Conservation (phyloP, 768 basidiomycete genomes). For the Galerina marginata region DNA sequence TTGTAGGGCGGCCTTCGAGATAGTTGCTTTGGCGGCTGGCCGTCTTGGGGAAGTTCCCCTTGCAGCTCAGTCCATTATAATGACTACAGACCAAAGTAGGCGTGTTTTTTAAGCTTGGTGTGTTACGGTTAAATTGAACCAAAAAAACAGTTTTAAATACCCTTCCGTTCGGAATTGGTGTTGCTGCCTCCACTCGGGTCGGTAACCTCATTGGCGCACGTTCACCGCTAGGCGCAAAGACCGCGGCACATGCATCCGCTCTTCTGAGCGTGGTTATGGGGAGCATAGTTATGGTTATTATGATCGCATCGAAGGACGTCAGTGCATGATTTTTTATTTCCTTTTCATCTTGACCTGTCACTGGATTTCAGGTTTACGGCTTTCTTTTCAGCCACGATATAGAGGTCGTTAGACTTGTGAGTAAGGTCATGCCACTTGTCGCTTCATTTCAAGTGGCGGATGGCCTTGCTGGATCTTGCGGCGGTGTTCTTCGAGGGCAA, state of each 20-base stretch:
- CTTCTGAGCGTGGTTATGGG: slow-evolving; percentile 68
- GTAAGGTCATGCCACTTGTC: slow-evolving; percentile 74
- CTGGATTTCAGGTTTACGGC: slow-evolving; percentile 56
- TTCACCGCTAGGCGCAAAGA: slow-evolving; percentile 55
- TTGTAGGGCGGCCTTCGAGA: slow-evolving; percentile 79
- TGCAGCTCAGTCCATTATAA: slow-evolving; percentile 79
- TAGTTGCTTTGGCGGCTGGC: slow-evolving; percentile 80
- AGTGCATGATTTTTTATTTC: slow-evolving; percentile 20
- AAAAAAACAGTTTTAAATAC: slow-evolving; percentile 62
- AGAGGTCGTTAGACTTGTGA: slow-evolving; percentile 62
- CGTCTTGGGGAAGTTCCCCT: slow-evolving; percentile 68
- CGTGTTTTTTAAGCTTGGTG: slow-evolving; percentile 2
- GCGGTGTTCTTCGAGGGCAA: slow-evolving; percentile 80
- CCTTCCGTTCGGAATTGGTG: slow-evolving; percentile 77
- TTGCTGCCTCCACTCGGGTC: slow-evolving; percentile 74
- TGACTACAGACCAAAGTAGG: slow-evolving; percentile 80
- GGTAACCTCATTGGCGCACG: slow-evolving; percentile 74
- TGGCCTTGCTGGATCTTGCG: slow-evolving; percentile 66
- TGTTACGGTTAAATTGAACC: slow-evolving; percentile 2
- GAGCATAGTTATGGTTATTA: slow-evolving; percentile 57
- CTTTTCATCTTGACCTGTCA: not conserved
- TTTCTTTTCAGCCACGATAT: slow-evolving; percentile 72
- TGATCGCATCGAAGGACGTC: slow-evolving; percentile 65
- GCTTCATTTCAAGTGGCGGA: slow-evolving; percentile 84
- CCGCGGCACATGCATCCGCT: slow-evolving; percentile 67